Percentiles rank a stretch among this genome's conserved stretches.
phyloP scores from a whole-genome alignment of 805 yeast species.

The Zygosaccharomyces rouxii region DNA sequence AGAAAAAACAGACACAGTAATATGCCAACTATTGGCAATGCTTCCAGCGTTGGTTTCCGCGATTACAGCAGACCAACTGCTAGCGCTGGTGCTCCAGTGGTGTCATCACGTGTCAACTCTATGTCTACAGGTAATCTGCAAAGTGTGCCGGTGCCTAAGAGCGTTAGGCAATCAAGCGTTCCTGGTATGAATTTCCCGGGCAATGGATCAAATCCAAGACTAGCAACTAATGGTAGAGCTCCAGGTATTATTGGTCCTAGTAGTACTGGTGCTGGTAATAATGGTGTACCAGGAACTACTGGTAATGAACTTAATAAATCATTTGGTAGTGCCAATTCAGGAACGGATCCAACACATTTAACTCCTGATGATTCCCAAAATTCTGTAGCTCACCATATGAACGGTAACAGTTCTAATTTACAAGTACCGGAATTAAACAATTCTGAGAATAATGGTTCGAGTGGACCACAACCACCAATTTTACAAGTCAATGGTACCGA shows the following conservation, averaged over 20 bases:
- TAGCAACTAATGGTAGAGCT: constrained; percentile 13
- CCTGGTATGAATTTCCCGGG: constrained; percentile 5
- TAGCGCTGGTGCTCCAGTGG: constrained; percentile 3
- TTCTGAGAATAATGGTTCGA: not conserved
- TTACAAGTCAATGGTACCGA: constrained; percentile 15
- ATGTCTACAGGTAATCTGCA: constrained; percentile 24
- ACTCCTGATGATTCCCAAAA: constrained; percentile 23
- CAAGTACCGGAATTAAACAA: constrained; percentile 5
- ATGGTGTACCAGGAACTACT: constrained; percentile 3
- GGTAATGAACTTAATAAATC: constrained; percentile 1
- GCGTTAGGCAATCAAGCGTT: constrained; percentile 16
- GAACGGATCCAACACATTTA: not conserved
- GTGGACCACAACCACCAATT: constrained; percentile 11
- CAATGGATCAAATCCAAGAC: constrained; percentile 11
- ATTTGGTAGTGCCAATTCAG: not conserved
- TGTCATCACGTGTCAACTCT: constrained; percentile 25
- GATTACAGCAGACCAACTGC: constrained; percentile 18
- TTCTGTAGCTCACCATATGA: constrained; percentile 24
- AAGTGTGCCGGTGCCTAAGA: constrained; percentile 8
- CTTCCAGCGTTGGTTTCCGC: constrained; percentile 26
- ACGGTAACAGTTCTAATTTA: constrained; percentile 5
- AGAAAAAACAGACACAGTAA: constrained; percentile 36
- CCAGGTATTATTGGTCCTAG: constrained; percentile 7
- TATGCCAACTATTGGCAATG: constrained; percentile 32
- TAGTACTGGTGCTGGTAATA: constrained; percentile 12